A percentile compares a stretch with the other conserved stretches of the same genome.
phyloP scores from a whole-genome alignment of 2,329 filamentous ascomycete genomes.

The Helicocarpus griseus region DNA sequence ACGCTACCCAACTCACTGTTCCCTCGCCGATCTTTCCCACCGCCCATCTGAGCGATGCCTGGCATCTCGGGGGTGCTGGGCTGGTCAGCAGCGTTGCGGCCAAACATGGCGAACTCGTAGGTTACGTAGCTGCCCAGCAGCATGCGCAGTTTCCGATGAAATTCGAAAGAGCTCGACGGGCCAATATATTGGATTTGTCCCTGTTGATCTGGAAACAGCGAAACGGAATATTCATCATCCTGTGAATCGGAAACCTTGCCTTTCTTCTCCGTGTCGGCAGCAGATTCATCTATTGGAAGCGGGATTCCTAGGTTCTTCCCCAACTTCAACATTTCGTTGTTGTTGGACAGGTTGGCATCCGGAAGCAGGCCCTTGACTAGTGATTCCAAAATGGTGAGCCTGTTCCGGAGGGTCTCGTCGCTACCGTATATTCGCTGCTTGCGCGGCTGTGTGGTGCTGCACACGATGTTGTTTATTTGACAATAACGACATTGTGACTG shows the following conservation, averaged over 20 bases:
- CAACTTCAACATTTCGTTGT: neutral
- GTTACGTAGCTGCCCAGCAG: neutral
- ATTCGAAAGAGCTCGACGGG: neutral
- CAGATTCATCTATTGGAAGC: neutral
- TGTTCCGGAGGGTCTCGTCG: neutral
- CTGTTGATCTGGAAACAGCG: neutral
- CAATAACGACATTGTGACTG: neutral
- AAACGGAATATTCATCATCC: neutral
- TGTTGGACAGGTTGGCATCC: neutral
- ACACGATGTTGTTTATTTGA: neutral
- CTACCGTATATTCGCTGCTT: conserved; percentile 1
- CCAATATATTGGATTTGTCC: conserved; percentile 2
- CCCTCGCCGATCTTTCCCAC: neutral
- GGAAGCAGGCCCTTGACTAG: neutral
- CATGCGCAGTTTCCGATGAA: neutral
- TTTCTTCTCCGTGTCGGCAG: neutral
- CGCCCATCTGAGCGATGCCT: neutral
- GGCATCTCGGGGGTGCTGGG: neutral
- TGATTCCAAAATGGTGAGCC: neutral
- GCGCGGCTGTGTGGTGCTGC: neutral
- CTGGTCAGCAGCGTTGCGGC: neutral
- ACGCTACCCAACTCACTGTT: neutral
- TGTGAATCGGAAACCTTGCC: neutral
- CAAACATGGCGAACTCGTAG: neutral
- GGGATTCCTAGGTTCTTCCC: neutral